These are phyloP conservation scores for Apiotrichum akiyoshidainum DNA, from an alignment of 1,284 basidiomycete species.

Conservation along the genomic window DNA sequence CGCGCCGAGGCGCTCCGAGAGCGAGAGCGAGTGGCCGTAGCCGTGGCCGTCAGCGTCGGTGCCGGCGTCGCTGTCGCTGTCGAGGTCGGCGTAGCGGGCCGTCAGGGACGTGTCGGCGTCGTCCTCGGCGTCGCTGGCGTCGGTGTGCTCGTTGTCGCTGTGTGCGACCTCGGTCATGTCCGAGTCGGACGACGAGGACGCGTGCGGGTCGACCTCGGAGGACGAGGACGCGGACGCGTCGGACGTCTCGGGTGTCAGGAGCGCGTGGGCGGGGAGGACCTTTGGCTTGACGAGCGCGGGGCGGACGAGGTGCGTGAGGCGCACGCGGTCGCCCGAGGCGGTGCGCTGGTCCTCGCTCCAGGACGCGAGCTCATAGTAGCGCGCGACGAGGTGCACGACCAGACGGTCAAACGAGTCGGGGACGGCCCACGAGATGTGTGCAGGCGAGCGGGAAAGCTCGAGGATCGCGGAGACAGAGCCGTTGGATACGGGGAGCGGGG, in stretches of 20 bases:
- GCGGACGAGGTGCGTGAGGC: slow-evolving; percentile 47
- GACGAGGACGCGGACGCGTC: slow-evolving; percentile 30
- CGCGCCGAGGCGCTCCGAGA: slow-evolving; percentile 10
- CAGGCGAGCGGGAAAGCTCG: slow-evolving; percentile 43
- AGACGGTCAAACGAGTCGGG: slow-evolving; percentile 46
- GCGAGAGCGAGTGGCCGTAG: slow-evolving; percentile 7
- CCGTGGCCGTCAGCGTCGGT: no score
- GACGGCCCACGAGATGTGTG: slow-evolving; percentile 45
- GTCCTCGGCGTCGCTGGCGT: slow-evolving; percentile 20
- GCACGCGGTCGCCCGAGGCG: slow-evolving; percentile 21
- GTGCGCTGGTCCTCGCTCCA: slow-evolving; percentile 44
- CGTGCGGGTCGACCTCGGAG: slow-evolving; percentile 14
- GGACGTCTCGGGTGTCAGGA: slow-evolving; percentile 45
- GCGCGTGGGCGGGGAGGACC: slow-evolving; percentile 10
- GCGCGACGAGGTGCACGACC: slow-evolving; percentile 44
- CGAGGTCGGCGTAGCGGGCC: background rate
- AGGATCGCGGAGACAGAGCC: slow-evolving; percentile 33
- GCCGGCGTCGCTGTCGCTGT: slow-evolving; percentile 9
- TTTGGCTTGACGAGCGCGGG: slow-evolving; percentile 34
- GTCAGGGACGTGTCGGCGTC: background rate
- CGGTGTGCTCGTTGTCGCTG: slow-evolving; percentile 21
- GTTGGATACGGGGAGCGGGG: slow-evolving; percentile 22
- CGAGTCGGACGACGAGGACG: background rate
- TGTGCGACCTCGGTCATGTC: slow-evolving; percentile 21
- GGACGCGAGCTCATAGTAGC: slow-evolving; percentile 48